These are phyloP conservation scores for Cercophora scortea DNA, from an alignment of 495 filamentous ascomycete species.

Conservation along the genomic window DNA sequence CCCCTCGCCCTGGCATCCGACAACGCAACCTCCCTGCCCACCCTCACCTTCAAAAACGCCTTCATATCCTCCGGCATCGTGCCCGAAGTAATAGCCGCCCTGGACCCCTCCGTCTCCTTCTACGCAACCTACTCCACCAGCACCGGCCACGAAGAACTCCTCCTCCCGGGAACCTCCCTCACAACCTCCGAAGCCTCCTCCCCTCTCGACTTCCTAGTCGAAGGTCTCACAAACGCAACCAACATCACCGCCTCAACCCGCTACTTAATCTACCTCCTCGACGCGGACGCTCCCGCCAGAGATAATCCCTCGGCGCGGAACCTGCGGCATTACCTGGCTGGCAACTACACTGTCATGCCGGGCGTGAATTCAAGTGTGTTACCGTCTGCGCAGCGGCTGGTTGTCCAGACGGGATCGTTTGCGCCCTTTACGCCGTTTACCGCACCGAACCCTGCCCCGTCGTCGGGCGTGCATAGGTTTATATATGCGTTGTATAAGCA, in stretches of 20 bases:
- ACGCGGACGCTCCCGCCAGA: conserved; percentile 17
- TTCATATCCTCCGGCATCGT: conserved; percentile 18
- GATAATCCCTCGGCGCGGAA: conserved; percentile 14
- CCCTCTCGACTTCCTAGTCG: conserved; percentile 20
- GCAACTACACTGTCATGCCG: conserved; percentile 15
- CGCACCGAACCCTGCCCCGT: conserved; percentile 6
- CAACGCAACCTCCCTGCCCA: conserved; percentile 12
- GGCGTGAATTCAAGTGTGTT: conserved; percentile 9
- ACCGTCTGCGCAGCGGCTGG: conserved; percentile 15
- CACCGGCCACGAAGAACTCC: conserved; percentile 7
- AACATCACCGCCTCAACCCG: conserved; percentile 11
- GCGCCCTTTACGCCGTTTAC: conserved; percentile 17
- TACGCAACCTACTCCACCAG: conserved; percentile 14
- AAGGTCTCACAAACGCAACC: conserved; percentile 19
- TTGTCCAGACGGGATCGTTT: conserved; percentile 2
- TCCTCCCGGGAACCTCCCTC: conserved; percentile 11
- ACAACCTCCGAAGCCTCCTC: conserved; percentile 5
- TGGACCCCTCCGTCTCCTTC: conserved; percentile 20
- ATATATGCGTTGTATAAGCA: conserved; percentile 20
- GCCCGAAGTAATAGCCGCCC: conserved; percentile 17
- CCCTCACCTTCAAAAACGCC: conserved; percentile 16
- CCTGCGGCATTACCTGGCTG: conserved; percentile 17
- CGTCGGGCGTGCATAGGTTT: conserved; percentile 18
- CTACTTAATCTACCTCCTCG: conserved; percentile 20
- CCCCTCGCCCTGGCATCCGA: conserved; percentile 6